Conservation (phyloP, 139 green algal species). For the Trebouxia sp. region DNA sequence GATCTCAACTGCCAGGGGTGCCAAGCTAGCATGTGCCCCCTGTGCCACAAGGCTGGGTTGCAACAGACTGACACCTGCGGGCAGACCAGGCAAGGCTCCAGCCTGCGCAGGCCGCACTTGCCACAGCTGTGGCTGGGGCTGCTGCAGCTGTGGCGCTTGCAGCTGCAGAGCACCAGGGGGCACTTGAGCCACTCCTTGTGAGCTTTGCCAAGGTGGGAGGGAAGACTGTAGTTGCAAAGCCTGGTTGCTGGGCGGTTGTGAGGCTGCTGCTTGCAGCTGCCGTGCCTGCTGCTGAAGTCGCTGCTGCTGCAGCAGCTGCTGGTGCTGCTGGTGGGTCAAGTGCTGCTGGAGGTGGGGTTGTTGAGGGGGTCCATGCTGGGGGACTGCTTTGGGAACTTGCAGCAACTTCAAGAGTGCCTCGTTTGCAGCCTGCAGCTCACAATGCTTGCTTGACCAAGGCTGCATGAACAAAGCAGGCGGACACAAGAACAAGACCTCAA, state of each 20-base stretch:
- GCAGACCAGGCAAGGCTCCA: no score
- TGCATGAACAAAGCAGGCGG: no score
- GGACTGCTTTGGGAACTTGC: constrained; percentile 13
- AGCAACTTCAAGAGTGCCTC: constrained; percentile 21
- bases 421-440: constrained; percentile 20
- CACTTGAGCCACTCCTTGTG: background rate
- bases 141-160: constrained; percentile 2
- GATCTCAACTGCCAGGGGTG: background rate
- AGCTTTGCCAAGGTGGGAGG: background rate
- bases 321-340: background rate
- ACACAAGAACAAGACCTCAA: no score
- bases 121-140: background rate
- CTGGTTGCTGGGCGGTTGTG: background rate
- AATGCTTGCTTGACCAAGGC: background rate
- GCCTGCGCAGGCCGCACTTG: background rate
- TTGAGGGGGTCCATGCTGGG: background rate
- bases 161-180: background rate
- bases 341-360: constrained; percentile 15
- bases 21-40: background rate
- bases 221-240: background rate
- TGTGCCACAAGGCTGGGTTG: background rate
- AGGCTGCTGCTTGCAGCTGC: background rate
- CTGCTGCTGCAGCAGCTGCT: background rate
- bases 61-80: background rate
- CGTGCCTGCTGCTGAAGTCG: background rate